Evolutionary conservation across 2,329 filamentous ascomycete genomes (phyloP), one percentile per base, ranked within the genome.

Genomic region (Phaeosphaeriaceae sp.): DNA sequence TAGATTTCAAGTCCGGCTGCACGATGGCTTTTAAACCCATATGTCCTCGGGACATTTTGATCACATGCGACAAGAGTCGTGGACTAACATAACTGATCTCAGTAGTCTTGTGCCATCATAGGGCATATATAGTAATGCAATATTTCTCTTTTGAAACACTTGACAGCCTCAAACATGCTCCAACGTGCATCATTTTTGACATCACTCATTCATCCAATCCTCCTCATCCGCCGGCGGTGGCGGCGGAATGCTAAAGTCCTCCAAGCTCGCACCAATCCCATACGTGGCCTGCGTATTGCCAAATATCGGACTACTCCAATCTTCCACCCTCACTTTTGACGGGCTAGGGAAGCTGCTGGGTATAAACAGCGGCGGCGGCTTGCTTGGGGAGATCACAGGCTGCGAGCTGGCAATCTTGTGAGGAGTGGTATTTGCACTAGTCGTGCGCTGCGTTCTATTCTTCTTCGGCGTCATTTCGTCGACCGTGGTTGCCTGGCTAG

Each of bases 401-500:
- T 66, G 66, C 4, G 67, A 70, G 45, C 57, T 67, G 1, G 61
- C 61, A 3, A 60, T 56, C 19, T 63, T 65, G 5, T 66, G 65
- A 0, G 73, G 72, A 2, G 72, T 73, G 1, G 63, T 68, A 11
- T 62, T 61, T 11, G 65, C 62, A 36, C 65, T 73, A 5, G 25
- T 33, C 0, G 57, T 46, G 0, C 47, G 54, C 24, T 67, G 63
- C 1, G 54, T 52, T 7, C 61, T 58, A 1, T 62, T 60, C n/a
- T 65, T 68, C 22, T 49, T 57, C 0, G 70, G 69, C 1, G 69
- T 70, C 21, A 66, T 53, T 51, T 70, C 67, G 15, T 75, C 72
- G 2, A 76, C 60, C 2, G 74, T 76, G 9, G 74, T 76, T 1
- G 74, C 74, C 63, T 76, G 74, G 51, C 72, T 75, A 1, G 67